Percentiles rank a stretch among this genome's conserved stretches.
Conservation (phyloP, 148 eudicot genomes). For the Chenopodium quinoa region DNA sequence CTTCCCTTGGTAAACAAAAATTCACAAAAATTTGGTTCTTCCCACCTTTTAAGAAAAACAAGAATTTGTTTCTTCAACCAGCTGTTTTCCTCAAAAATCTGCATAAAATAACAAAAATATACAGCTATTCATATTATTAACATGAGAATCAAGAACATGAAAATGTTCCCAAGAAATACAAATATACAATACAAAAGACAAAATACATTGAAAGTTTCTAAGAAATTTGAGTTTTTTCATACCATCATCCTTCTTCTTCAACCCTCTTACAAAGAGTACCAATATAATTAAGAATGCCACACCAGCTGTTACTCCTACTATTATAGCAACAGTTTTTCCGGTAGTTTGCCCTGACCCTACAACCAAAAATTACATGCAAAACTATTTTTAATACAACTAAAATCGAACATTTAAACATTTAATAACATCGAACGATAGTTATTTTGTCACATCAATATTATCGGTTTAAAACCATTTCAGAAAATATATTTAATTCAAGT, state of each 20-base stretch:
- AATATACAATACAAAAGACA: neutral
- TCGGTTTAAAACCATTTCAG: no score
- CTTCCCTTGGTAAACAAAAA: conserved; percentile 3
- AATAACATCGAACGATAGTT: neutral
- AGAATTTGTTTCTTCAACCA: conserved; percentile 22
- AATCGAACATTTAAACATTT: neutral
- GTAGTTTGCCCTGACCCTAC: conserved; percentile 66
- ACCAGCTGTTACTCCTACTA: conserved; percentile 89
- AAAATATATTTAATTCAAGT: no score
- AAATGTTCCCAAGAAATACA: neutral
- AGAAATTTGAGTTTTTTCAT: conserved; percentile 16
- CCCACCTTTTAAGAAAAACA: conserved; percentile 34
- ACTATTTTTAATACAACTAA: neutral
- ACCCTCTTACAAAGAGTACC: conserved; percentile 64
- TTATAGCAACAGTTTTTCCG: conserved; percentile 89
- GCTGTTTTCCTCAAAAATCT: conserved; percentile 57
- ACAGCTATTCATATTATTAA: neutral
- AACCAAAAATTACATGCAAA: neutral
- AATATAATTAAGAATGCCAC: conserved; percentile 78
- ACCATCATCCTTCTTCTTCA: conserved; percentile 88
- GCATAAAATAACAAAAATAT: conserved; percentile 36
- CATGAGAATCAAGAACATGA: conserved; percentile 9
- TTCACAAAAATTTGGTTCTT: conserved; percentile 28
- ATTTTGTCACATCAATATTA: no score
- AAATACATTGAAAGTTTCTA: neutral